Base-by-base conservation (phyloP, 1,284 basidiomycete genomes). In the Hymenochaete sp. region DNA sequence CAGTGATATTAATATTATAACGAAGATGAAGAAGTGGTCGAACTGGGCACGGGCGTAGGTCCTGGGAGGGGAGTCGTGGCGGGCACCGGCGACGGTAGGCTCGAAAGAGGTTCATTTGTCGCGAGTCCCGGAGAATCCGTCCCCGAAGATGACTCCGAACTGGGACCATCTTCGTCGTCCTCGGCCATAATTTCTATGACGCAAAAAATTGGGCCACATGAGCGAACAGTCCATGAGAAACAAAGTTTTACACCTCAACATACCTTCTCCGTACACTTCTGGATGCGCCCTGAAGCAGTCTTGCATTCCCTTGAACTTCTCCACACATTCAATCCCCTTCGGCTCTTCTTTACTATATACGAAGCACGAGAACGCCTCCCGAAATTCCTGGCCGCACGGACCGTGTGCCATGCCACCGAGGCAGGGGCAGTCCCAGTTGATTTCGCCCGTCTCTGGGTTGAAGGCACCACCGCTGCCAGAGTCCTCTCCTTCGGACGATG, bases 321-420 rank as follows among this genome's bases (percentile, higher is more conserved):
- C 96, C 16, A 99, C 88, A 56, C 95, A 99, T 57, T 98, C 88
- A 48, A 98, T 88, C 7, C 95, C 95, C 69, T 99, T 98, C 1
- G 95, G 95, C 58, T 98, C 96, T 46, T 81, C 77, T 61, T 97
- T 92, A 7, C 89, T 93, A 64, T 79, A 87, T 3, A 99, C 81
- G 57, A 99, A 99, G 68, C 95, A 99, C 32, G 90, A 91, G 69
- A 99, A 99, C 0, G 96, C 95, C 51, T 84, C 86, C 56, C 89
- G 84, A 72, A 99, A 99, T 58, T 98, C 76, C 53, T 79, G 74
- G 9, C 95, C 95, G 59, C 95, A 99, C 2, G 93, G 92, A 4
- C 96, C 96, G 58, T 97, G 75, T 2, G 96, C 93, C 96, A 98
- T 98, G 45, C 95, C 96, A 21, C 95, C 95, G 9, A 98, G 79